These are phyloP conservation scores for Amyloporia xantha DNA, from an alignment of 768 basidiomycete species.

Conservation along the genomic window DNA sequence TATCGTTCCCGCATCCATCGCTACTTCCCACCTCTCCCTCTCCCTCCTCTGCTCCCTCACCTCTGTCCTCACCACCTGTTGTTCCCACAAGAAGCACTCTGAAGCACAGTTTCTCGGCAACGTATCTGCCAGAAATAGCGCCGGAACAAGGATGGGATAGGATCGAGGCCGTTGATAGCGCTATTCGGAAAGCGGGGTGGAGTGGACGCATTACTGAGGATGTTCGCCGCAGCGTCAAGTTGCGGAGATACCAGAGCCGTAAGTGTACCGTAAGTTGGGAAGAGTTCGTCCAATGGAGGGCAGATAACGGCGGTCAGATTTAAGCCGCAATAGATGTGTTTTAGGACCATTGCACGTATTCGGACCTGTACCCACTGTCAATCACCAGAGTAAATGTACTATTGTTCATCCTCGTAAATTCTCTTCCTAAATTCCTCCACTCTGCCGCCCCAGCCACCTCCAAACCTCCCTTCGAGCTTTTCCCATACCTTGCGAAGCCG, in stretches of 20 bases:
- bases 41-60: slow-evolving; percentile 63
- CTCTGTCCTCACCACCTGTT: slow-evolving; percentile 57
- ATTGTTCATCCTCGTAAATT: slow-evolving; percentile 25
- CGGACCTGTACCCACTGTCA: neutral
- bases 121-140: slow-evolving; percentile 90
- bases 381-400: slow-evolving; percentile 2
- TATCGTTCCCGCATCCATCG: slow-evolving; percentile 79
- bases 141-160: slow-evolving; percentile 93
- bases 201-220: slow-evolving; percentile 76
- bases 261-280: slow-evolving; percentile 64
- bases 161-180: slow-evolving; percentile 83
- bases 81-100: slow-evolving; percentile 44
- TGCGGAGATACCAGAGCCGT: slow-evolving; percentile 79
- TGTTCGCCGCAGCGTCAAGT: slow-evolving; percentile 63
- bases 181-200: slow-evolving; percentile 93
- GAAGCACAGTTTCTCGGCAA: slow-evolving; percentile 68
- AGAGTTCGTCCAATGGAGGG: slow-evolving; percentile 74
- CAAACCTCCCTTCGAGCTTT: slow-evolving; percentile 50
- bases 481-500: slow-evolving; percentile 52
- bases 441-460: slow-evolving; percentile 36
- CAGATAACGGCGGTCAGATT: slow-evolving; percentile 36
- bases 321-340: no score
- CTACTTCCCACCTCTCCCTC: slow-evolving; percentile 40
- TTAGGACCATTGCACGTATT: neutral
- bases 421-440: slow-evolving; percentile 37